Evolutionary conservation across 2,329 filamentous ascomycete genomes (phyloP), one percentile per base, ranked within the genome.

Genomic region (Chaetomium strumarium): DNA sequence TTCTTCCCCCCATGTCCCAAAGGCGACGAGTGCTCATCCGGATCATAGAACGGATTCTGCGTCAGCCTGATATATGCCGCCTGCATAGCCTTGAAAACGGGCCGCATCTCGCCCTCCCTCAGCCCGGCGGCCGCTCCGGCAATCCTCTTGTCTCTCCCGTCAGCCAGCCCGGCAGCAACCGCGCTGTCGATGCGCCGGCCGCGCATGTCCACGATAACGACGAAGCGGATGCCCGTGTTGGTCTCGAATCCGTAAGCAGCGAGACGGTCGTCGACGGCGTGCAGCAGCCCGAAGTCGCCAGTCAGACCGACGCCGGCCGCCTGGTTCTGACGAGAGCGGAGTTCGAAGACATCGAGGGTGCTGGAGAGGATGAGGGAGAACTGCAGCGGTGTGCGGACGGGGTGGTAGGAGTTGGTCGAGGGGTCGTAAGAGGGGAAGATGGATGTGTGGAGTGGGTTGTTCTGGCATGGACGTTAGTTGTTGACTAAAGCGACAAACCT

Each of bases 231-330:
- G 38, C 90, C 90, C 24, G 93, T 97, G 70, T 96, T 97, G 52
- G 93, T 96, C 70, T 97, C 81, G 83, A 89, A 96, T 63, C 93
- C 93, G 73, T 97, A 99, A 60, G 90, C 87, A 34, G 91, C 90
- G 43, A 97, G 79, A 24, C 91, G 82, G 72, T 99, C 92, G 73
- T 97, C 93, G 55, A 97, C 79, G 54, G 91, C 90, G 72, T 97
- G 92, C 46, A 99, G 79, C 12, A 97, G 80, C 30, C 93, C 92
- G 60, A 93, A 85, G 68, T 97, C 92, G 62, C 93, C 90, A 46
- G 89, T 87, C 40, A 82, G 70, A 9, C 75, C 74, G 24, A 71
- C 69, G 41, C 69, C 70, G 17, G 67, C 63, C 49, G 71, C 68
- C 19, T 79, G 81, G 63, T 86, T 86, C 64, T 83, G 79, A 49